Evolutionary conservation across 2,329 filamentous ascomycete genomes (phyloP).

Genomic region (Amauroascus niger): DNA sequence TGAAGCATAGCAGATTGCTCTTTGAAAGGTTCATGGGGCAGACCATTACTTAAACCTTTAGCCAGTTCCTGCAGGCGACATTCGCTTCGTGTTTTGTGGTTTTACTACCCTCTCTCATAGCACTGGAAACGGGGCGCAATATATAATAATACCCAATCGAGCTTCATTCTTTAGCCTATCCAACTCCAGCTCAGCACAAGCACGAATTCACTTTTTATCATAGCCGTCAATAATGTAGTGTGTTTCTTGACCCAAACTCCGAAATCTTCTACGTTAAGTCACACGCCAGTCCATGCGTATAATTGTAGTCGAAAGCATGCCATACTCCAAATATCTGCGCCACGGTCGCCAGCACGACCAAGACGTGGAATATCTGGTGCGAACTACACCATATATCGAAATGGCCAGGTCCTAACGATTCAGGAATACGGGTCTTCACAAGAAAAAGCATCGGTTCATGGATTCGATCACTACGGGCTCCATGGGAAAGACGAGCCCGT

Average conservation of each 20-base stretch:
- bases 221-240: neutral
- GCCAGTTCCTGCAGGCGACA: neutral
- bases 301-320: conserved; percentile 77
- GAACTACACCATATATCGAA: conserved; percentile 42
- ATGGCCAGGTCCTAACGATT: conserved; percentile 33
- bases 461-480: neutral
- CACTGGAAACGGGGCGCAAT: neutral
- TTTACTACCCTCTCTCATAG: neutral
- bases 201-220: no score
- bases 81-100: neutral
- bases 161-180: neutral
- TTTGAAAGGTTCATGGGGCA: neutral
- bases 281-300: conserved; percentile 37
- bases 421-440: conserved; percentile 37
- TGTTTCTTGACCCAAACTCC: neutral
- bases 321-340: conserved; percentile 60
- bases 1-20: neutral
- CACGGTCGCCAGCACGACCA: conserved; percentile 37
- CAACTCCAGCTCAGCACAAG: neutral
- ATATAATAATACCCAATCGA: neutral
- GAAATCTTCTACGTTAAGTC: neutral
- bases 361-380: conserved; percentile 41
- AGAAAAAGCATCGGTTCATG: neutral
- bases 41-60: neutral
- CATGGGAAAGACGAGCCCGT: neutral